Conservation (phyloP, 2,329 filamentous ascomycete genomes). For the Pseudonectria buxi region DNA sequence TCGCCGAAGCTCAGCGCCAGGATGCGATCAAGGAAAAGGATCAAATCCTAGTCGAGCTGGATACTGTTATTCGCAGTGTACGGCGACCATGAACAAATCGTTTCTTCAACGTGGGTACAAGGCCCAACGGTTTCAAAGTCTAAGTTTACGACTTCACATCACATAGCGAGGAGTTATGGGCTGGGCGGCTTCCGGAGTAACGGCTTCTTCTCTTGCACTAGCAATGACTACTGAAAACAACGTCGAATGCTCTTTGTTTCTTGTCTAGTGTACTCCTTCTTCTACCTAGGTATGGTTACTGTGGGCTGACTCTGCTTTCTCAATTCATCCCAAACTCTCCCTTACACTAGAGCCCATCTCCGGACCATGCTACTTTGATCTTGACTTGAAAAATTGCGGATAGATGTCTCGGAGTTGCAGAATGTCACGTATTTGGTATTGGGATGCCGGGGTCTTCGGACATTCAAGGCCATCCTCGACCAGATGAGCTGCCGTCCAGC, state of each 20-base stretch:
- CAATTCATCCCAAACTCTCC: background rate
- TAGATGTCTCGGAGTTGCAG: slow-evolving; percentile 70
- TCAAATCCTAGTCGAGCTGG: slow-evolving; percentile 52
- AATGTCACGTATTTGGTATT: slow-evolving; percentile 69
- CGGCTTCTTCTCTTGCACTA: background rate
- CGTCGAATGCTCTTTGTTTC: too few relatives aligned
- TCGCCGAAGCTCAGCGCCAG: slow-evolving; percentile 54
- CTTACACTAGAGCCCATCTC: background rate
- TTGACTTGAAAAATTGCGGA: slow-evolving; percentile 75
- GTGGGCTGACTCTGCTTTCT: background rate
- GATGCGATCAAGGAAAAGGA: slow-evolving; percentile 59
- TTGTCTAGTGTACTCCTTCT: too few relatives aligned
- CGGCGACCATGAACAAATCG: slow-evolving; percentile 43
- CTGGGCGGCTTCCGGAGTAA: background rate
- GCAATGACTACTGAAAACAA: too few relatives aligned
- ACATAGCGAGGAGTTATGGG: slow-evolving; percentile 25
- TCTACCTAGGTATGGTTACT: too few relatives aligned
- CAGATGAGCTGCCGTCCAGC: slow-evolving; percentile 82
- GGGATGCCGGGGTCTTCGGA: slow-evolving; percentile 59
- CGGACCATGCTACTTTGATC: slow-evolving; percentile 6
- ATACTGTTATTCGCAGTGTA: slow-evolving; percentile 54
- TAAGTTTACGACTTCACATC: slow-evolving; percentile 1
- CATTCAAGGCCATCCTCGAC: slow-evolving; percentile 66
- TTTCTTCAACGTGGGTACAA: background rate
- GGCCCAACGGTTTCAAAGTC: too few relatives aligned